phyloP scores from a whole-genome alignment of 192 early-diverging fungal genomes.

The Thamnidium elegans region DNA sequence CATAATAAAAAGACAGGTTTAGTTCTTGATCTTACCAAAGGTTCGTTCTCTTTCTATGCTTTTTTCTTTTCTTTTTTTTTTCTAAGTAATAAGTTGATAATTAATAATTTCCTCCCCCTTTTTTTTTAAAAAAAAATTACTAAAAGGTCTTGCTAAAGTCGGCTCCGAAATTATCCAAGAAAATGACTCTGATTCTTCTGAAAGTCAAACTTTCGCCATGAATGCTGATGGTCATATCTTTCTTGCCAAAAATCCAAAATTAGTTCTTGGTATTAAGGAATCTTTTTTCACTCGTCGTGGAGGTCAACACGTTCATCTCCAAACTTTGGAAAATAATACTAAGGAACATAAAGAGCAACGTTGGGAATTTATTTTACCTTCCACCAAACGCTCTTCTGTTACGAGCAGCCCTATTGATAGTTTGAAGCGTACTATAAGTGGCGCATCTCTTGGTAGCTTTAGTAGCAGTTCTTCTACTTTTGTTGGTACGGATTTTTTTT shows the following conservation, averaged over 20 bases:
- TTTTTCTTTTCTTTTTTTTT: background rate
- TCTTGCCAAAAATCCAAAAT: background rate
- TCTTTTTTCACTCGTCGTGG: conserved; percentile 31
- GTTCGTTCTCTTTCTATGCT: conserved; percentile 13
- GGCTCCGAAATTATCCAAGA: conserved; percentile 26
- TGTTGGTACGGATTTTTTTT: conserved; percentile 5
- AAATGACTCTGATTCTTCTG: background rate
- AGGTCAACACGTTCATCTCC: conserved; percentile 30
- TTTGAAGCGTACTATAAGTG: conserved; percentile 9
- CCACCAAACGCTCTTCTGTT: background rate
- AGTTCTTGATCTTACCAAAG: conserved; percentile 26
- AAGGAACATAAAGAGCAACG: conserved; percentile 27
- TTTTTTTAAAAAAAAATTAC: too few relatives aligned
- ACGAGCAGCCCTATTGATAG: background rate
- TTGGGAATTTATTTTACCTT: conserved; percentile 24
- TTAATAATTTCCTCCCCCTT: background rate
- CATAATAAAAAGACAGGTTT: conserved; percentile 23
- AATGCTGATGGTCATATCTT: conserved; percentile 23
- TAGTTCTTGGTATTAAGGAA: conserved; percentile 34
- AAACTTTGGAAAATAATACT: conserved; percentile 1
- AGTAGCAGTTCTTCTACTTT: background rate
- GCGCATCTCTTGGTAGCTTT: conserved; percentile 11
- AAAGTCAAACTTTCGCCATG: conserved; percentile 4
- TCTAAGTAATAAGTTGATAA: background rate
- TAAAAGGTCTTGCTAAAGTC: conserved; percentile 23